phyloP scores from a whole-genome alignment of 192 early-diverging fungal genomes.

The Paraglomus brasilianum region DNA sequence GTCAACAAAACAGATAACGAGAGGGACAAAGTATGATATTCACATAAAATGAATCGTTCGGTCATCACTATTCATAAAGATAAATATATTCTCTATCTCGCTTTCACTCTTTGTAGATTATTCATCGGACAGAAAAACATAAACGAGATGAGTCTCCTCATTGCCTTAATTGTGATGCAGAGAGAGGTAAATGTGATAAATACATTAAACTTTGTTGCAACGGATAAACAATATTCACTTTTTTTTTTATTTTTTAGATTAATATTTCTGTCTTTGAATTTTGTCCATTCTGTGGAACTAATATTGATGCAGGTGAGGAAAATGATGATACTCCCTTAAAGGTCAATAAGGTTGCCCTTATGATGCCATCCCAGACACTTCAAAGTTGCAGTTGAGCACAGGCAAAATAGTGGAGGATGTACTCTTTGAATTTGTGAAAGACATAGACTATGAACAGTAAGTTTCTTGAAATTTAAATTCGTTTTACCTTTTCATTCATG shows the following conservation, averaged over 20 bases:
- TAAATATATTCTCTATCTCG: no score
- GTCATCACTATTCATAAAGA: no score
- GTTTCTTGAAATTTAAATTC: slow-evolving; percentile 21
- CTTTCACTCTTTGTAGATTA: slow-evolving; percentile 7
- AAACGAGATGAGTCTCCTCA: neutral
- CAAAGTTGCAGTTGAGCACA: slow-evolving; percentile 26
- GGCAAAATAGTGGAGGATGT: slow-evolving; percentile 21
- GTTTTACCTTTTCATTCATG: slow-evolving; percentile 14
- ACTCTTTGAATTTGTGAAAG: slow-evolving; percentile 19
- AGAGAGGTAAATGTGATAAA: slow-evolving; percentile 13
- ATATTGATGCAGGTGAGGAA: neutral
- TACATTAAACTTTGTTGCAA: slow-evolving; percentile 10
- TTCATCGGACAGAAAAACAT: slow-evolving; percentile 2
- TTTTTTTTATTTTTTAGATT: slow-evolving; percentile 11
- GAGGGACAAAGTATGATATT: no score
- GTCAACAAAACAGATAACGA: no score
- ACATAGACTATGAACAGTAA: slow-evolving; percentile 27
- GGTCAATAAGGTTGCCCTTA: slow-evolving; percentile 21
- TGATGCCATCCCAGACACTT: slow-evolving; percentile 6
- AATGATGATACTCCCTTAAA: neutral
- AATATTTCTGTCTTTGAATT: slow-evolving; percentile 4
- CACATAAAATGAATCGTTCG: no score
- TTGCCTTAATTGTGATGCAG: slow-evolving; percentile 8
- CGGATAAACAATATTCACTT: slow-evolving; percentile 1
- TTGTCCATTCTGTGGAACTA: neutral